Evolutionary conservation across 306 rosid species (phyloP), one percentile per base, ranked within the genome.

Genomic region (Quercus ilex): DNA sequence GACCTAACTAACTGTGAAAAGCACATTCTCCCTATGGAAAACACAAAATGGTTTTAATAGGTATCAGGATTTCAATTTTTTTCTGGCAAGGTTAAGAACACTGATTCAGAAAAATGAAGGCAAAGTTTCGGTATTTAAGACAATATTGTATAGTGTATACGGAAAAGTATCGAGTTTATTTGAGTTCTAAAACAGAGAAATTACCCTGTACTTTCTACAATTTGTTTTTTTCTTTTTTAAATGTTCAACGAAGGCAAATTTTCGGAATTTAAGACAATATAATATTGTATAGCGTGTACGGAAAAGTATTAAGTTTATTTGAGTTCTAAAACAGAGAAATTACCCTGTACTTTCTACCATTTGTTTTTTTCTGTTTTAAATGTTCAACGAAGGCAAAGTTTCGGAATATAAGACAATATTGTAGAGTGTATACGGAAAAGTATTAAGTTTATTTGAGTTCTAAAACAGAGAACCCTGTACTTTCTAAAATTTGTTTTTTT

Each of bases 41-140:
- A 56, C 43, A 41, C 79, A 73, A 43, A 53, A 11, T 55, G 68
- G 55, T 55, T 58, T 83, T 38, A 30, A 51, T 60, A n/a, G 60
- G 38, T 59, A 20, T 30, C 30, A 12, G 69, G 13, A 2, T 26
- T 63, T 18, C 10, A 14, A 5, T 60, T 6, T 33, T 33, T 33
- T 33, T 60, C 35, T 25, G 68, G 6, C 68, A 25, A 33, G 38
- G 38, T 33, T 33, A 33, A 33, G 38, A 33, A 33, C 38, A 33
- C 33, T 30, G 11, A 59, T 26, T 11, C 8, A 12, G 68, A 28
- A 28, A 35, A 62, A 26, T 17, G 20, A 57, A 3, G 20, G 26
- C 12, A 6, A 20, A 20, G 6, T 57, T 20, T 57, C 13, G 12
- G 49, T 43, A 2, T 43, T 7, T 7, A 43, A 43, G 11, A 43